These are phyloP conservation scores for Tuctoria greenei DNA, from an alignment of 176 grass and related monocot species.

Conservation along the genomic window DNA sequence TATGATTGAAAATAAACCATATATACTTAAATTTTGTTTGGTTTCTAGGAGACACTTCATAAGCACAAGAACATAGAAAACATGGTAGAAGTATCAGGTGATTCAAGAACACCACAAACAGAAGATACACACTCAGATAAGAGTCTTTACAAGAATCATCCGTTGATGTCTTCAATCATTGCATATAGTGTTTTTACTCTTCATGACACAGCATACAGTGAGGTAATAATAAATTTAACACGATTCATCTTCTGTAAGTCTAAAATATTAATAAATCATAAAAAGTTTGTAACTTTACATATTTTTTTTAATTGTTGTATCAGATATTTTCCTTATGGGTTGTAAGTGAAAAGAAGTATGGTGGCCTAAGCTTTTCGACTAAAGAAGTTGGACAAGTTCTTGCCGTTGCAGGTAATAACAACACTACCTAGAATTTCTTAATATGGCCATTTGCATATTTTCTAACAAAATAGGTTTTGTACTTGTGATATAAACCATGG, in stretches of 20 bases:
- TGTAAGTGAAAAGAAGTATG: conserved; percentile 56
- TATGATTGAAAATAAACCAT: background rate
- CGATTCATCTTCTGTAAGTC: background rate
- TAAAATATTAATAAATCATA: background rate
- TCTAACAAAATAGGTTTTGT: background rate
- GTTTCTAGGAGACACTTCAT: conserved; percentile 84
- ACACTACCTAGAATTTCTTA: background rate
- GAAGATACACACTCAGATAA: conserved; percentile 21
- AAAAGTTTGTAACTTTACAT: background rate
- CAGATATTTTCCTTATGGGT: conserved; percentile 84
- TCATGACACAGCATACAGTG: conserved; percentile 74
- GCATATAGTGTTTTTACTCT: conserved; percentile 66
- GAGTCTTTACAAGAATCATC: conserved; percentile 66
- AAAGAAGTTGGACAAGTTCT: conserved; percentile 63
- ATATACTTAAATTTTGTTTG: conserved; percentile 7
- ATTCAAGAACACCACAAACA: conserved; percentile 18
- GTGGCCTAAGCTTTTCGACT: conserved; percentile 63
- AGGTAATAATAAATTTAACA: conserved; percentile 46
- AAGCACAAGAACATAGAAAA: conserved; percentile 40
- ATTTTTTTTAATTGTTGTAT: background rate
- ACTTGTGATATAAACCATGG: background rate
- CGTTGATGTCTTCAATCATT: conserved; percentile 75
- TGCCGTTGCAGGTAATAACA: conserved; percentile 50
- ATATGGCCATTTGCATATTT: background rate
- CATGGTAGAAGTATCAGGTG: conserved; percentile 14